A percentile compares a stretch with the other conserved stretches of the same genome.
phyloP scores from a whole-genome alignment of 2,329 filamentous ascomycete genomes.

The Furcasterigmium sp. region DNA sequence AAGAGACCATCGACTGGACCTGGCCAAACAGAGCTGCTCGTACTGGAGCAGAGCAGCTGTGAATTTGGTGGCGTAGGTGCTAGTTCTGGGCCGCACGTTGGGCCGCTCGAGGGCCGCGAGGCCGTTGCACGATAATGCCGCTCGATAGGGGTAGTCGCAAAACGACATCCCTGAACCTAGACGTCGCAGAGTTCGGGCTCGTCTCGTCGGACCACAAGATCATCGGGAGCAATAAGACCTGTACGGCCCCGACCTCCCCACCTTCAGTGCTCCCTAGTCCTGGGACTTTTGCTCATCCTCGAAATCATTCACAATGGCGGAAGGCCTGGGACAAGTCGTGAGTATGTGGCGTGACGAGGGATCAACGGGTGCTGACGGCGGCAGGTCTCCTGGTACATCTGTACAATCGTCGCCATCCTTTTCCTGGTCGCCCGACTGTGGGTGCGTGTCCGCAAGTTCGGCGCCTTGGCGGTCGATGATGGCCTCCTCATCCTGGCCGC shows the following conservation, averaged over 20 bases:
- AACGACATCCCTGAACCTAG: too few relatives aligned
- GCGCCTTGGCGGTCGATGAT: conserved; percentile 21
- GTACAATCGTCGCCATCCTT: conserved; percentile 13
- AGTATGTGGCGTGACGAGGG: too few relatives aligned
- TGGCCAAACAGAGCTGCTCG: not conserved
- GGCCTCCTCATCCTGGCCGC: conserved; percentile 21
- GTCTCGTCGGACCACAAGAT: too few relatives aligned
- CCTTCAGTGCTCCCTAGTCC: not conserved
- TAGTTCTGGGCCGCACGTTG: too few relatives aligned
- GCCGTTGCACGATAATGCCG: not conserved
- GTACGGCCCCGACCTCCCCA: conserved; percentile 2
- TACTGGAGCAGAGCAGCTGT: not conserved
- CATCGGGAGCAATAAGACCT: conserved; percentile 10
- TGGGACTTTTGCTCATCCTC: not conserved
- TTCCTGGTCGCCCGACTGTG: conserved; percentile 22
- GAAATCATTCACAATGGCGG: conserved; percentile 3
- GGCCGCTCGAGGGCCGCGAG: too few relatives aligned
- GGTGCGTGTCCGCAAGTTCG: conserved; percentile 20
- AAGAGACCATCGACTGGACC: not conserved
- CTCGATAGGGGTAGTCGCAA: not conserved
- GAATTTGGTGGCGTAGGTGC: not conserved
- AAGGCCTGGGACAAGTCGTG: conserved; percentile 8
- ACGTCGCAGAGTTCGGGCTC: too few relatives aligned
- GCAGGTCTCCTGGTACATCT: conserved; percentile 15
- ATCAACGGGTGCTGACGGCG: too few relatives aligned